Evolutionary conservation across 108 stramenopile genomes (phyloP).

Genomic region (Mayamaea pseudoterrestris): DNA sequence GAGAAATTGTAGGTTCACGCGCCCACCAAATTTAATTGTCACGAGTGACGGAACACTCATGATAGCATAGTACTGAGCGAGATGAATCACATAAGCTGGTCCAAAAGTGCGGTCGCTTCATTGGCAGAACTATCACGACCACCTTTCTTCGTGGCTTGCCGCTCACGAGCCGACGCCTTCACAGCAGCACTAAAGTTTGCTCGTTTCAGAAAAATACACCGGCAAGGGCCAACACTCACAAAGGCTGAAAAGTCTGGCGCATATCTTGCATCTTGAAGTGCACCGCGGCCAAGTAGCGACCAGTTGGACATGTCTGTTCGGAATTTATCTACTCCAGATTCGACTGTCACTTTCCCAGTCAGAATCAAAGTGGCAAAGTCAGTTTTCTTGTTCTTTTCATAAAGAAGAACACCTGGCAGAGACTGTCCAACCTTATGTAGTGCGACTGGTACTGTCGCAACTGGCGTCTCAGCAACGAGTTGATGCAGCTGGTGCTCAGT

Average conservation of each 20-base stretch:
- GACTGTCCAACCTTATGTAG: slow-evolving; percentile 26
- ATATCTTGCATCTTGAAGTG: slow-evolving; percentile 42
- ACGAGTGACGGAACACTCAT: too few species aligned
- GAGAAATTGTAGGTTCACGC: too few species aligned
- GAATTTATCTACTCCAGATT: slow-evolving; percentile 80
- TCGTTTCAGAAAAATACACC: slow-evolving; percentile 48
- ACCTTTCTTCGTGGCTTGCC: too few species aligned
- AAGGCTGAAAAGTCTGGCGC: slow-evolving; percentile 80
- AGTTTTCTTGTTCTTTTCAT: slow-evolving; percentile 47
- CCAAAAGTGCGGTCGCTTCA: too few species aligned
- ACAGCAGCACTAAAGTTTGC: slow-evolving; percentile 45
- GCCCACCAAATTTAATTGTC: too few species aligned
- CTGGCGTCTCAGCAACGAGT: slow-evolving; percentile 49
- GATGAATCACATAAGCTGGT: too few species aligned
- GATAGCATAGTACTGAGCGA: too few species aligned
- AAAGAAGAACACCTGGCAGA: slow-evolving; percentile 40
- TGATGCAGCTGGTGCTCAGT: slow-evolving; percentile 51
- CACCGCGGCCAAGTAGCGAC: slow-evolving; percentile 66
- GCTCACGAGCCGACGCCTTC: slow-evolving; percentile 59
- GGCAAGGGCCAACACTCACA: slow-evolving; percentile 62
- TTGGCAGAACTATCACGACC: too few species aligned
- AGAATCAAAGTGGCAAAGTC: slow-evolving; percentile 72
- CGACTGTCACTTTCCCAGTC: slow-evolving; percentile 68
- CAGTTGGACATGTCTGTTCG: slow-evolving; percentile 75
- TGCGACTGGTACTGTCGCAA: slow-evolving; percentile 46